phyloP scores from a whole-genome alignment of 345 rosid species.

The Hibiscus tridactylites region DNA sequence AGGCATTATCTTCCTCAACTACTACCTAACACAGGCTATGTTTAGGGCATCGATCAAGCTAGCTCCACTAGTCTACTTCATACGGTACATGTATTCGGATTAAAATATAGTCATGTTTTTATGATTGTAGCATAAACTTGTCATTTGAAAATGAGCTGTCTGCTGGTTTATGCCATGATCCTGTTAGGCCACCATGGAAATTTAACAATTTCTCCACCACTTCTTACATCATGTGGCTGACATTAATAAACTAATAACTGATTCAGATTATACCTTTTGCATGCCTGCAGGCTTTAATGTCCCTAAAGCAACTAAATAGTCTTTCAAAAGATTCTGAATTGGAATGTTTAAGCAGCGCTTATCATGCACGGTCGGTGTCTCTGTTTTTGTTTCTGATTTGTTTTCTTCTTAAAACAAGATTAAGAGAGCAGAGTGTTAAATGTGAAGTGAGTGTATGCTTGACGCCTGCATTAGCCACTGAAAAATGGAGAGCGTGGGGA shows the following conservation, averaged over 20 bases:
- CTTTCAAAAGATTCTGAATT: not conserved
- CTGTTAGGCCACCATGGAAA: not conserved
- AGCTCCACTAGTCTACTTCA: not conserved
- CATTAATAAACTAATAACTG: not conserved
- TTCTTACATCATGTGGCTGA: not conserved
- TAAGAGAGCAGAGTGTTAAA: not conserved
- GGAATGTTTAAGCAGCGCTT: not conserved
- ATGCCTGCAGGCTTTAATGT: not conserved
- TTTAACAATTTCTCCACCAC: not conserved
- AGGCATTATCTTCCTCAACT: constrained; percentile 12
- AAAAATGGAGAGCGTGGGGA: constrained; percentile 27
- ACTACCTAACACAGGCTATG: constrained; percentile 1
- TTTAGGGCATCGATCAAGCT: not conserved
- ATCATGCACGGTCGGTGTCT: not conserved
- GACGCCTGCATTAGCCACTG: not conserved
- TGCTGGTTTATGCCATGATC: not conserved
- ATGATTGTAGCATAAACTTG: not conserved
- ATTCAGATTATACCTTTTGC: not conserved
- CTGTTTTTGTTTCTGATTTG: too few species aligned
- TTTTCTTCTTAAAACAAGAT: not conserved
- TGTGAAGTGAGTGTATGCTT: not conserved
- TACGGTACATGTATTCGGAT: not conserved
- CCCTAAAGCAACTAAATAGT: not conserved
- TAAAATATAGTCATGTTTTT: not conserved
- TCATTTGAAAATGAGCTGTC: not conserved